A percentile compares a stretch with the other conserved stretches of the same genome.
These are phyloP conservation scores for Ophiosphaerella korrae DNA, from an alignment of 2,329 filamentous ascomycete species.

Conservation along the genomic window DNA sequence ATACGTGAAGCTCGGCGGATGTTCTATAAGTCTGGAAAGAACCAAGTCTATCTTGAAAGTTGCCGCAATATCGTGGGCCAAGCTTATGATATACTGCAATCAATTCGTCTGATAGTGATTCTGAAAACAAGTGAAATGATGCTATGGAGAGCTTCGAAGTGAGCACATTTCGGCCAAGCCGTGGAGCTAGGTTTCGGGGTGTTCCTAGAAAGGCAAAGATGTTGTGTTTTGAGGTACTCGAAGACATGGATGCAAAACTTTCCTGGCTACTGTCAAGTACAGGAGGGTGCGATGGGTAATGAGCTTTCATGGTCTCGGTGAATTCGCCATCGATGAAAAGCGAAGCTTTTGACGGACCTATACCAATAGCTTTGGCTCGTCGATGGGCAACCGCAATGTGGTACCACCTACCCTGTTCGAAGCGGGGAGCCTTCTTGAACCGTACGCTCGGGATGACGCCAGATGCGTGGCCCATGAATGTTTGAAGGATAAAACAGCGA, in stretches of 20 bases:
- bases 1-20: constrained; percentile 85
- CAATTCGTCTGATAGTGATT: constrained; percentile 86
- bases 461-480: constrained; percentile 77
- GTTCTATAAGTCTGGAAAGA: constrained; percentile 96
- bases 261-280: constrained; percentile 66
- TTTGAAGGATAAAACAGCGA: constrained; percentile 92
- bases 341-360: constrained; percentile 78
- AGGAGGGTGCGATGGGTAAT: constrained; percentile 80
- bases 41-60: constrained; percentile 94
- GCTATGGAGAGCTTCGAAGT: constrained; percentile 86
- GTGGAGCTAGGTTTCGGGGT: constrained; percentile 81
- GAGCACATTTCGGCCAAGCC: constrained; percentile 73
- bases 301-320: constrained; percentile 86
- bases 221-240: constrained; percentile 62
- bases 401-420: constrained; percentile 83
- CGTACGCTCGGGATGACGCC: constrained; percentile 79
- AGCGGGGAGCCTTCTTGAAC: constrained; percentile 85
- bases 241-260: constrained; percentile 72
- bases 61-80: constrained; percentile 88
- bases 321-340: constrained; percentile 94
- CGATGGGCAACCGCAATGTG: constrained; percentile 89
- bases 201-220: constrained; percentile 95
- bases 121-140: constrained; percentile 86
- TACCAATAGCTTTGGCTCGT: constrained; percentile 67
- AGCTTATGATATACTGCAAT: constrained; percentile 89